Conservation (phyloP, 495 filamentous ascomycete genomes). For the Xylaria longipes region DNA sequence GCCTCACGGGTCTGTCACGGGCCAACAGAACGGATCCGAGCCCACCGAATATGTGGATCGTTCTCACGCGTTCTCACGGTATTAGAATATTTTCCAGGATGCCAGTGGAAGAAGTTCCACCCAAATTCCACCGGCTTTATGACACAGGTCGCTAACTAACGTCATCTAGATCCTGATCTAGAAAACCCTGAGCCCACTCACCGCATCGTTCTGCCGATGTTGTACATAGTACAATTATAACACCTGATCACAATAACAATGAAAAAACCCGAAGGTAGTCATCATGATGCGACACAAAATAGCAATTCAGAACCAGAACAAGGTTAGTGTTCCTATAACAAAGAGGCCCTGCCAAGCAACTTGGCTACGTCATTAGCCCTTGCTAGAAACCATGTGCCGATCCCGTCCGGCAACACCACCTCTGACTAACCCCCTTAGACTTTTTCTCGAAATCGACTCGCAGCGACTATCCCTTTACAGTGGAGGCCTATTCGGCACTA, state of each 20-base stretch:
- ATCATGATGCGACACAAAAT: background rate
- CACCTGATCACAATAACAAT: no score
- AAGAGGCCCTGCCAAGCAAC: background rate
- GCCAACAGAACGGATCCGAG: slow-evolving; percentile 8
- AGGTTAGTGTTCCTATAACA: no score
- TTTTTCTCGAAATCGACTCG: no score
- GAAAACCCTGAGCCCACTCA: no score
- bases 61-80: background rate
- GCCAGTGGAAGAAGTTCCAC: background rate
- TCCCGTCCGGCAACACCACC: background rate
- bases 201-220: no score
- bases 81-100: background rate
- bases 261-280: background rate
- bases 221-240: no score
- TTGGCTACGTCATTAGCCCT: slow-evolving; percentile 17
- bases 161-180: no score
- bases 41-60: background rate
- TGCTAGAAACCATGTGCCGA: slow-evolving; percentile 3
- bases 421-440: background rate
- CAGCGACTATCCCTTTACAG: no score
- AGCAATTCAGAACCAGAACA: background rate
- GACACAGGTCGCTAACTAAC: no score
- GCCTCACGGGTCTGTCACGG: background rate
- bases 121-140: background rate
- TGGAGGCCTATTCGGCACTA: no score